These are phyloP conservation scores for Xanthoconium stramineum DNA, from an alignment of 768 basidiomycete genomes.

Conservation along the genomic window DNA sequence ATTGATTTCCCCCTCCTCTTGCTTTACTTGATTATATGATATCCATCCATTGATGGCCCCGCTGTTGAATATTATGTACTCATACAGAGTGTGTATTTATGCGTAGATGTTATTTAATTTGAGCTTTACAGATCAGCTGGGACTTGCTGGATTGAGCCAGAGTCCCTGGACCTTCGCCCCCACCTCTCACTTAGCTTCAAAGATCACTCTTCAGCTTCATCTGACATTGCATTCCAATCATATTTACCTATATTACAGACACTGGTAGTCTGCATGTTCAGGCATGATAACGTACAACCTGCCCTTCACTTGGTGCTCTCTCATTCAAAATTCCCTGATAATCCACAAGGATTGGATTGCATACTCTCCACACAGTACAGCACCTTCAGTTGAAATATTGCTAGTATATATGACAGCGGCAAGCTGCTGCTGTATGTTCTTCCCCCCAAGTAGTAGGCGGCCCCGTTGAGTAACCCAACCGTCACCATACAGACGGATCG, in stretches of 20 bases:
- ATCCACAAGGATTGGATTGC: too few species aligned
- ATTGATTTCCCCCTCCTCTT: slow-evolving; percentile 1
- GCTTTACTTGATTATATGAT: slow-evolving; percentile 8
- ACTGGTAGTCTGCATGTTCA: too few species aligned
- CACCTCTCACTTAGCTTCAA: too few species aligned
- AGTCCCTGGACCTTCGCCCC: too few species aligned
- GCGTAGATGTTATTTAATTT: slow-evolving; percentile 9
- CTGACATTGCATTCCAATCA: too few species aligned
- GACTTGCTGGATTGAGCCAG: too few species aligned
- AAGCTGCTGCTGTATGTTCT: neutral
- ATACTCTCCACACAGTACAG: neutral
- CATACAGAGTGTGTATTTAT: slow-evolving; percentile 21
- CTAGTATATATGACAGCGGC: neutral
- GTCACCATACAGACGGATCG: slow-evolving; percentile 41
- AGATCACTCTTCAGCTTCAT: too few species aligned
- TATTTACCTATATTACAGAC: too few species aligned
- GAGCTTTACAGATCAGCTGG: neutral
- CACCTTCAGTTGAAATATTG: neutral
- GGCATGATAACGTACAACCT: too few species aligned
- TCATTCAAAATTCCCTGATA: too few species aligned
- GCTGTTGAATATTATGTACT: slow-evolving; percentile 7
- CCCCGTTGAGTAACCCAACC: neutral
- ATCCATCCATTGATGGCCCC: slow-evolving; percentile 6
- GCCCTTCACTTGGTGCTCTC: too few species aligned
- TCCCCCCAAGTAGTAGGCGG: neutral